Evolutionary conservation across 202 grass and related monocot genomes (phyloP).

Genomic region (Carex arenaria): DNA sequence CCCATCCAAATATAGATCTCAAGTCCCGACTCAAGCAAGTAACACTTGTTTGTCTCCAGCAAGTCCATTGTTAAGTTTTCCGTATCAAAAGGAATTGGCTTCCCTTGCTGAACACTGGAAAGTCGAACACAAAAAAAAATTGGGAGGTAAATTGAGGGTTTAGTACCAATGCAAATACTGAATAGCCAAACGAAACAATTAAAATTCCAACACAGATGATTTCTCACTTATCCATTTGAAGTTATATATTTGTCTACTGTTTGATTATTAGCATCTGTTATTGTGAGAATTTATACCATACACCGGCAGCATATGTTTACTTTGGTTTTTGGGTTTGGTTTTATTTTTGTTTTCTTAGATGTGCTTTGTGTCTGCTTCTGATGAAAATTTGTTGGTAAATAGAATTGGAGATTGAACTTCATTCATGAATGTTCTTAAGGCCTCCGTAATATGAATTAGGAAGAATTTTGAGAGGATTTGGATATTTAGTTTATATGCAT

Average conservation of each 20-base stretch:
- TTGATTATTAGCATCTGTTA: neutral
- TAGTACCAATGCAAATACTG: conserved; percentile 5
- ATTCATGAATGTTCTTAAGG: neutral
- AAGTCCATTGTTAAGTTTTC: conserved; percentile 62
- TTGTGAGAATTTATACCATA: neutral
- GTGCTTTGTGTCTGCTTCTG: neutral
- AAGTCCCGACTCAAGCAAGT: conserved; percentile 57
- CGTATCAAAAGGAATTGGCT: conserved; percentile 40
- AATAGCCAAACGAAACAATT: conserved; percentile 4
- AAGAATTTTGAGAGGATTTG: neutral
- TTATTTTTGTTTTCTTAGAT: neutral
- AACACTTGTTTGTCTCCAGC: conserved; percentile 88
- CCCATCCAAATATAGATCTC: conserved; percentile 87
- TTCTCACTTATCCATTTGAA: neutral
- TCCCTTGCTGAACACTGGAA: conserved; percentile 65
- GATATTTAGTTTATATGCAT: neutral
- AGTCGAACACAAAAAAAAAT: conserved; percentile 14
- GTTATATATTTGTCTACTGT: neutral
- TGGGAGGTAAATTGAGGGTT: neutral
- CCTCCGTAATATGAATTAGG: neutral
- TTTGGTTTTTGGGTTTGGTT: neutral
- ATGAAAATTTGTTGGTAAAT: neutral
- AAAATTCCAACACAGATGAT: neutral
- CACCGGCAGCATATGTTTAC: neutral
- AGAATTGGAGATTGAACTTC: neutral